phyloP scores from a whole-genome alignment of 441 rosid genomes.

The Brassica hybrid region DNA sequence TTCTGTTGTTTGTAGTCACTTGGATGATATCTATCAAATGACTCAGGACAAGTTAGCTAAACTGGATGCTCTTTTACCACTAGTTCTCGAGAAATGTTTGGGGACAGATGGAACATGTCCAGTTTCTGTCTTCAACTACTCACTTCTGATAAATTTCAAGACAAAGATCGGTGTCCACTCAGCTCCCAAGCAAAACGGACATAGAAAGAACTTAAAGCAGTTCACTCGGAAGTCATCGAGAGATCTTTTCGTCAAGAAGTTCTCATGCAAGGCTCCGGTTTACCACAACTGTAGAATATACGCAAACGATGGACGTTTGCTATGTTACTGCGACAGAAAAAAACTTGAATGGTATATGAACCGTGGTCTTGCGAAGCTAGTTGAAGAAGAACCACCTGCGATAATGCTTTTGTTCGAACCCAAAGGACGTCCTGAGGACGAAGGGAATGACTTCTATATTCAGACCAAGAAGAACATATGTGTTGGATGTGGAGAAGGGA shows the following conservation, averaged over 20 bases:
- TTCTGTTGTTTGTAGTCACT: conserved; percentile 70
- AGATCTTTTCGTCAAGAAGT: no score
- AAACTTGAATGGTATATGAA: no score
- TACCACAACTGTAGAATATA: no score
- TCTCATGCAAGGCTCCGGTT: no score
- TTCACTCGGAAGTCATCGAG: no score
- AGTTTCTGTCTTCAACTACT: no score
- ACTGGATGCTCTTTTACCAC: conserved; percentile 52
- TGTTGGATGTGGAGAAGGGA: conserved; percentile 94
- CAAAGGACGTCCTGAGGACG: conserved; percentile 98
- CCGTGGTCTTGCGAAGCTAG: conserved; percentile 47
- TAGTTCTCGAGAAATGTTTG: conserved; percentile 67
- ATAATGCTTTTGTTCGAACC: conserved; percentile 95
- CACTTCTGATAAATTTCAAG: no score
- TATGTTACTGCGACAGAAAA: no score
- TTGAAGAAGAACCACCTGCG: conserved; percentile 81
- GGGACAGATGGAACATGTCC: conserved; percentile 43
- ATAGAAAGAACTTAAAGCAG: no score
- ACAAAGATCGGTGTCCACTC: no score
- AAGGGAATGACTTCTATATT: conserved; percentile 91
- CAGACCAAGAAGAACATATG: conserved; percentile 95
- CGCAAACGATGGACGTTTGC: no score
- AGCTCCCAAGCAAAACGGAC: no score
- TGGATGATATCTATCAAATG: conserved; percentile 57
- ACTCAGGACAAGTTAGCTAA: conserved; percentile 50